Evolutionary conservation across 2,329 filamentous ascomycete genomes (phyloP).

Genomic region (Pestalotiopsis sp.): DNA sequence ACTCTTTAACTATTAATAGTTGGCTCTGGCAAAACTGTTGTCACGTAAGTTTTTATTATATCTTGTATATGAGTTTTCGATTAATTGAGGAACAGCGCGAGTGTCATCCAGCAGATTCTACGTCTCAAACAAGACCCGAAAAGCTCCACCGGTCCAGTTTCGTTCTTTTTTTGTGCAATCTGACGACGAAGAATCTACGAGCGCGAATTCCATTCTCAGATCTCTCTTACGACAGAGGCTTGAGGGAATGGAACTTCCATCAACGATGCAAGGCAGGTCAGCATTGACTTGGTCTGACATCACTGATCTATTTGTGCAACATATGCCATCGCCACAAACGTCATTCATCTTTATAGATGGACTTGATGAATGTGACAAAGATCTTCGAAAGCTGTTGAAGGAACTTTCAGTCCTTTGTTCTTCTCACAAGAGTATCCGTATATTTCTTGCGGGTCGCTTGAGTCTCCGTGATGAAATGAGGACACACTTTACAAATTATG

Average conservation of each 20-base stretch:
- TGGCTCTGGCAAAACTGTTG: conserved; percentile 32
- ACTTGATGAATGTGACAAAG: conserved; percentile 31
- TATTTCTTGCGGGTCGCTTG: conserved; percentile 15
- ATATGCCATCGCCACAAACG: conserved; percentile 4
- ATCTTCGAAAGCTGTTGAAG: no score
- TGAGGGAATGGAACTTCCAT: background rate
- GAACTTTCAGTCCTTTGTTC: conserved; percentile 25
- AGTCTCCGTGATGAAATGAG: no score
- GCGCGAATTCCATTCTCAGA: background rate
- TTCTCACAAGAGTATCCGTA: conserved; percentile 14
- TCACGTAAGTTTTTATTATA: conserved; percentile 9
- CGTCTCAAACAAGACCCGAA: conserved; percentile 1
- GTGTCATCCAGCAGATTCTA: conserved; percentile 21
- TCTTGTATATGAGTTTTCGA: background rate
- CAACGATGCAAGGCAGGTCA: background rate
- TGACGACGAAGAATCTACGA: conserved; percentile 22
- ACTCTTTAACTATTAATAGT: conserved; percentile 18
- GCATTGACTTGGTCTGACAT: conserved; percentile 2
- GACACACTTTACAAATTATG: background rate
- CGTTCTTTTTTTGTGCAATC: conserved; percentile 29
- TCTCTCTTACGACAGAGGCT: background rate
- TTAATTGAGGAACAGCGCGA: background rate
- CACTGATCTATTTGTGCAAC: conserved; percentile 5
- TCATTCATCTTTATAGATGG: conserved; percentile 30
- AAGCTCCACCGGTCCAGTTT: conserved; percentile 16